phyloP scores from a whole-genome alignment of 768 basidiomycete species.

The Mycena capillaripes region DNA sequence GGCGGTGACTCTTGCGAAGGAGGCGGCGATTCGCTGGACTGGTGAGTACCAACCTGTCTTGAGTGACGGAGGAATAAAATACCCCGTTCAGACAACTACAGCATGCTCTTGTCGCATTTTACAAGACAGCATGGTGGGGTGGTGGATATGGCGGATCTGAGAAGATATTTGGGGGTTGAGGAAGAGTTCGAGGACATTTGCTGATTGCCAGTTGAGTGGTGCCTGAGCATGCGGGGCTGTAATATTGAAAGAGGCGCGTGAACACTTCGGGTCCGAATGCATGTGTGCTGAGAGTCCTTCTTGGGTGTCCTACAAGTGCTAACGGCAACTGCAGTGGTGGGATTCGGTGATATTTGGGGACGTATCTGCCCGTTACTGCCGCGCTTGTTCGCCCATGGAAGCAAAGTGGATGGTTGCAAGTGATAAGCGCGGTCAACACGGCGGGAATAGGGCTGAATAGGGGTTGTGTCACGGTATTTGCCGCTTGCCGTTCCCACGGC shows the following conservation, averaged over 20 bases:
- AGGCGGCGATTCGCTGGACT: constrained; percentile 90
- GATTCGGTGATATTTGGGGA: not conserved
- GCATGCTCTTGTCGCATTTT: constrained; percentile 74
- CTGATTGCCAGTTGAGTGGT: constrained; percentile 40
- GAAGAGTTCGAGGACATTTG: constrained; percentile 86
- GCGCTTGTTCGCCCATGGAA: too few species aligned
- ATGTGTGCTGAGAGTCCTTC: not conserved
- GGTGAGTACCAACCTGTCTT: constrained; percentile 62
- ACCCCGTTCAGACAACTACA: constrained; percentile 87
- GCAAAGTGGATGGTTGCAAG: too few species aligned
- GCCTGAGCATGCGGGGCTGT: constrained; percentile 18
- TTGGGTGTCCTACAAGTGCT: not conserved
- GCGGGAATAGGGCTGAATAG: not conserved
- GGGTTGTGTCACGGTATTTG: too few species aligned
- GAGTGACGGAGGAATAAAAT: not conserved
- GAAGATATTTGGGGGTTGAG: constrained; percentile 67
- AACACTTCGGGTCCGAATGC: not conserved
- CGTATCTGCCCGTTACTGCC: not conserved
- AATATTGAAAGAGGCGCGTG: constrained; percentile 4
- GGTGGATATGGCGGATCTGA: constrained; percentile 62
- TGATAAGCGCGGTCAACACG: not conserved
- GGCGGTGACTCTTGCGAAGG: constrained; percentile 82
- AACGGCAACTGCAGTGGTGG: not conserved
- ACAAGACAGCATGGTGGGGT: constrained; percentile 71
- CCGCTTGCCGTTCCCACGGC: too few species aligned